Evolutionary conservation across 2,329 filamentous ascomycete species (phyloP).

Genomic region (Stachybotrys chlorohalonatus): DNA sequence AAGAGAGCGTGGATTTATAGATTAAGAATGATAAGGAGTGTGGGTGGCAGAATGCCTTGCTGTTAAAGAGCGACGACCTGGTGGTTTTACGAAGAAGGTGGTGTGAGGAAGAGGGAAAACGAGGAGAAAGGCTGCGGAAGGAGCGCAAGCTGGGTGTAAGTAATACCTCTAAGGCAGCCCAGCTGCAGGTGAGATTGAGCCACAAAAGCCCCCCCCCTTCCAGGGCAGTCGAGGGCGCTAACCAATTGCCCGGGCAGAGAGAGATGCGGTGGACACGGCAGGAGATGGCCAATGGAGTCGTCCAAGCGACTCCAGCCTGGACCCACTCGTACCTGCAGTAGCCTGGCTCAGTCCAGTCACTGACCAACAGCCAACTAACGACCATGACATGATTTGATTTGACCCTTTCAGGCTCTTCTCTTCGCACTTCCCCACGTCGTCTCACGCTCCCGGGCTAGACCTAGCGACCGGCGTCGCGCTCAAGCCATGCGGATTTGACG

Average conservation of each 20-base stretch:
- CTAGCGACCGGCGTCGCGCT: not conserved
- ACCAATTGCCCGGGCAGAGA: not conserved
- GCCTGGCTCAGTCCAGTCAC: not conserved
- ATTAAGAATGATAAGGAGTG: conserved; percentile 15
- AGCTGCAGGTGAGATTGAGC: not conserved
- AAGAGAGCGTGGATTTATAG: conserved; percentile 5
- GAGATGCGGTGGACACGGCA: too few relatives aligned
- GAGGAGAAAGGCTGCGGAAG: conserved; percentile 6
- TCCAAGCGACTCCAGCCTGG: not conserved
- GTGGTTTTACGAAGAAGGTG: conserved; percentile 12
- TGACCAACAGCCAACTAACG: not conserved
- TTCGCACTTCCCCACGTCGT: not conserved
- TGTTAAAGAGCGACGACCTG: conserved; percentile 19
- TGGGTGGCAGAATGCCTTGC: conserved; percentile 16
- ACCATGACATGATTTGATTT: not conserved
- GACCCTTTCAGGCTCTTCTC: not conserved
- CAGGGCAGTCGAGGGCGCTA: not conserved
- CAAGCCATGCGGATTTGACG: not conserved
- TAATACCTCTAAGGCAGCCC: not conserved
- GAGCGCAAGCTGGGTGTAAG: not conserved
- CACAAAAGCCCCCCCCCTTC: too few relatives aligned
- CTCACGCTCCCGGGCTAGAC: not conserved
- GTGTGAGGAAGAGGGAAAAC: conserved; percentile 9
- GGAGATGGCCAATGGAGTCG: not conserved
- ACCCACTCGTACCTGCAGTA: not conserved